Conservation (phyloP, 805 yeast species). For the Myxozyma monticola region DNA sequence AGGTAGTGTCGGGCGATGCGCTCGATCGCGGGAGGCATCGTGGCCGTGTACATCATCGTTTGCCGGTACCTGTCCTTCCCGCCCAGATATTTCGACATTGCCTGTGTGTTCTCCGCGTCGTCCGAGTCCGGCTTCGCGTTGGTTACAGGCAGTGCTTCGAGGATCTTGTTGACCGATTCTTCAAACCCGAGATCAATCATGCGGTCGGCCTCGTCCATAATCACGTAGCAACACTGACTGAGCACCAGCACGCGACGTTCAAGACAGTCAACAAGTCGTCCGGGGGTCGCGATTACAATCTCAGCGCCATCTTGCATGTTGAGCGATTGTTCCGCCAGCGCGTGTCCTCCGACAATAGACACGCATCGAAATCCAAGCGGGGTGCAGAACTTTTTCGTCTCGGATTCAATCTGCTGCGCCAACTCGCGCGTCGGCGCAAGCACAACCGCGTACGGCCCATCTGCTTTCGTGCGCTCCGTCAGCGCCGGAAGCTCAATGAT, state of each 20-base stretch:
- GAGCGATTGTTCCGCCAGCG: conserved; percentile 68
- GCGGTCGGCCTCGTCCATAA: conserved; percentile 91
- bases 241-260: conserved; percentile 65
- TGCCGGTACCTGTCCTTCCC: conserved; percentile 43
- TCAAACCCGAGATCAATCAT: conserved; percentile 97
- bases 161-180: conserved; percentile 64
- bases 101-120: conserved; percentile 29
- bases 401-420: conserved; percentile 79
- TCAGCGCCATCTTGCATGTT: conserved; percentile 66
- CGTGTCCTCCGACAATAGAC: conserved; percentile 87
- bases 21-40: conserved; percentile 77
- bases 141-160: conserved; percentile 53
- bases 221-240: conserved; percentile 61
- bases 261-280: conserved; percentile 78
- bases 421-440: conserved; percentile 93
- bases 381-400: conserved; percentile 55
- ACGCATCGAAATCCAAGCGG: conserved; percentile 45
- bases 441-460: conserved; percentile 73
- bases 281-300: conserved; percentile 91
- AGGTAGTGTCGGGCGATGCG: conserved; percentile 64
- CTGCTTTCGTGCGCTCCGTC: conserved; percentile 48
- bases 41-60: conserved; percentile 93
- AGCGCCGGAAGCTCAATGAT: conserved; percentile 50
- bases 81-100: conserved; percentile 31
- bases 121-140: conserved; percentile 44